A percentile compares a stretch with the other conserved stretches of the same genome.
Conservation (phyloP, 2,329 filamentous ascomycete species). For the Intubia oerlemansii region DNA sequence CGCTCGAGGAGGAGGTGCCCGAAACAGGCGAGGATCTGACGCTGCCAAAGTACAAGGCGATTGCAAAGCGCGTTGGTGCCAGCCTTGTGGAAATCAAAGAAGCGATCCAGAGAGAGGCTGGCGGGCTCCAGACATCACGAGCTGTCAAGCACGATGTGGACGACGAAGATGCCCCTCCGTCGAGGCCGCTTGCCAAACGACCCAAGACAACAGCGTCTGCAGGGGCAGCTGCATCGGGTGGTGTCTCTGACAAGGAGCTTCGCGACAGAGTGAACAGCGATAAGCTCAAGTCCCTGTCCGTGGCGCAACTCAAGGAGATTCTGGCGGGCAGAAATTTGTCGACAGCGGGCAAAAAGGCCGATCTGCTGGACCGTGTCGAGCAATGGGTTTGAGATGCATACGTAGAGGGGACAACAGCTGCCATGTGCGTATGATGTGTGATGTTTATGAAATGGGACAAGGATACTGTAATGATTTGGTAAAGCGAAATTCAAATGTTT, state of each 20-base stretch:
- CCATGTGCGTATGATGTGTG: neutral
- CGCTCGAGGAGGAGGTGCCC: constrained; percentile 77
- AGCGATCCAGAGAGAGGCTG: constrained; percentile 36
- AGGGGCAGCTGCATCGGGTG: neutral
- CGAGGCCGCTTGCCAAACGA: constrained; percentile 23
- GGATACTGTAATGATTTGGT: too few relatives aligned
- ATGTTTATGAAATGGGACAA: neutral
- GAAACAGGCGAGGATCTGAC: constrained; percentile 57
- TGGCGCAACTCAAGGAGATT: constrained; percentile 28
- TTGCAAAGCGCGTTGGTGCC: constrained; percentile 67
- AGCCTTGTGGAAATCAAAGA: constrained; percentile 62
- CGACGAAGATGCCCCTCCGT: constrained; percentile 16
- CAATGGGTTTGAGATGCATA: too few relatives aligned
- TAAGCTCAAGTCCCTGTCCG: constrained; percentile 29
- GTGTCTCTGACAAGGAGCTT: constrained; percentile 15
- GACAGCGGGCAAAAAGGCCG: constrained; percentile 28
- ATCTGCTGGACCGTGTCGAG: constrained; percentile 32
- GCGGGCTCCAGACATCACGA: constrained; percentile 15
- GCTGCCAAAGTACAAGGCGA: constrained; percentile 64
- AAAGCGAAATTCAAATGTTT: too few relatives aligned
- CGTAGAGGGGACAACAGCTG: too few relatives aligned
- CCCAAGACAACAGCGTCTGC: constrained; percentile 23
- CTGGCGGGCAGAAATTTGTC: constrained; percentile 25
- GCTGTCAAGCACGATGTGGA: constrained; percentile 30
- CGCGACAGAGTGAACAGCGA: constrained; percentile 24